Base-by-base conservation (phyloP, 1,139 yeast genomes). In the Geotrichum macrosporum region DNA sequence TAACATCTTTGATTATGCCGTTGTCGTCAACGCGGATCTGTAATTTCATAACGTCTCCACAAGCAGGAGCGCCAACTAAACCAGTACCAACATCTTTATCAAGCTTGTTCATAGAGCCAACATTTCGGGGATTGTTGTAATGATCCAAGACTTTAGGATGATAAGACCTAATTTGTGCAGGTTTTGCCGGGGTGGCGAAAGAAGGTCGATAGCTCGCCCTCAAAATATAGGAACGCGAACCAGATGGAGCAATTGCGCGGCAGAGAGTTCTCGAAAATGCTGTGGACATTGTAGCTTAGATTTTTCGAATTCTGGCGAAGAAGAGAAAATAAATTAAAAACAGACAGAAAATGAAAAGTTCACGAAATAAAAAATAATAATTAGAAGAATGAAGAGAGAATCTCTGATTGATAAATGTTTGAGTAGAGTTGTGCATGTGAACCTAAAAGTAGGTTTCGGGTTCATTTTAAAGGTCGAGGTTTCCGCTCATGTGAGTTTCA, bases 21-120 rank as follows among this genome's bases (percentile, higher is more conserved):
- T 94, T 81, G 49, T 77, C 81, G 59, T 88, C 97, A 15, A 92
- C 98, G 63, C 89, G 80, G 61, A 92, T 92, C 67, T 92, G 98
- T 57, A 92, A 76, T 70, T 95, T 83, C 96, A 92, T 92, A 45
- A 92, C 98, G 72, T 92, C 98, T 51, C 98, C 98, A 72, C 98
- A 92, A 0, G 98, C 98, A 48, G 98, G 98, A 0, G 98, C 98
- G 47, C 98, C 73, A 16, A 92, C 98, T 38, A 92, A 76, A 1
- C 98, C 98, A 1, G 98, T 92, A 38, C 98, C 98, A n/a, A 92
- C 97, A 57, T 81, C 78, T 20, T 68, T 61, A 52, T 80, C 78
- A 53, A 74, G 75, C 70, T 89, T 88, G 68, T 88, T 87, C 68
- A 92, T 70, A 5, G 96, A 77, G 16, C 98, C 98, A 37, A 92